phyloP scores from a whole-genome alignment of 2,329 filamentous ascomycete species.

The Penicillium olsonii region DNA sequence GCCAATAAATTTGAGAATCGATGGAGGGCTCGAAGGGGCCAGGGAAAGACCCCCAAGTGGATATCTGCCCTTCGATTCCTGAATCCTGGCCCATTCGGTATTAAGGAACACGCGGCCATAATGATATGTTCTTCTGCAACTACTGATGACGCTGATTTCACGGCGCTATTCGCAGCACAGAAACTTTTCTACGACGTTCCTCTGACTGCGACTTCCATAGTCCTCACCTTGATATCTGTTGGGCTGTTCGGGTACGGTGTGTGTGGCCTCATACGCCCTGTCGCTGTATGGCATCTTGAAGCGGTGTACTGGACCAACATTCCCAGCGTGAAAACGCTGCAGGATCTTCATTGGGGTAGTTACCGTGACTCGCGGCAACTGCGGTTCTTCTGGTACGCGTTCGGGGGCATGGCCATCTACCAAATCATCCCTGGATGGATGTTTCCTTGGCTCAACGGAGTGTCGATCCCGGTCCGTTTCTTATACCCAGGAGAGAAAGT shows the following conservation, averaged over 20 bases:
- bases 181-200: conserved; percentile 55
- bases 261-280: conserved; percentile 54
- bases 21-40: conserved; percentile 48
- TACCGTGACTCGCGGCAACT: conserved; percentile 54
- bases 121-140: conserved; percentile 57
- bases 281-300: conserved; percentile 58
- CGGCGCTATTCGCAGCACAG: conserved; percentile 50
- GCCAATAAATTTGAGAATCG: conserved; percentile 52
- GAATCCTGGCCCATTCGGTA: conserved; percentile 54
- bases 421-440: conserved; percentile 59
- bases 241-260: conserved; percentile 58
- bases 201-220: conserved; percentile 48
- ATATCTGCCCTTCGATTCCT: conserved; percentile 48
- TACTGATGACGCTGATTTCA: conserved; percentile 49
- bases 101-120: conserved; percentile 59
- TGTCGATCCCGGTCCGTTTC: conserved; percentile 52
- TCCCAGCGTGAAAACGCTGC: conserved; percentile 56
- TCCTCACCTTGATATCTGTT: conserved; percentile 56
- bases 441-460: conserved; percentile 57
- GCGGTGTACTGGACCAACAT: conserved; percentile 58
- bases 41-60: conserved; percentile 46
- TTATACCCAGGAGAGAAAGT: too few relatives aligned
- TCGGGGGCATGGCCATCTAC: conserved; percentile 51
- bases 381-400: conserved; percentile 55
- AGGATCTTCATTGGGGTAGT: conserved; percentile 56